Evolutionary conservation across 257 asterid species (phyloP), one percentile per base, ranked within the genome.

Genomic region (Nyctanthes arbortristis): DNA sequence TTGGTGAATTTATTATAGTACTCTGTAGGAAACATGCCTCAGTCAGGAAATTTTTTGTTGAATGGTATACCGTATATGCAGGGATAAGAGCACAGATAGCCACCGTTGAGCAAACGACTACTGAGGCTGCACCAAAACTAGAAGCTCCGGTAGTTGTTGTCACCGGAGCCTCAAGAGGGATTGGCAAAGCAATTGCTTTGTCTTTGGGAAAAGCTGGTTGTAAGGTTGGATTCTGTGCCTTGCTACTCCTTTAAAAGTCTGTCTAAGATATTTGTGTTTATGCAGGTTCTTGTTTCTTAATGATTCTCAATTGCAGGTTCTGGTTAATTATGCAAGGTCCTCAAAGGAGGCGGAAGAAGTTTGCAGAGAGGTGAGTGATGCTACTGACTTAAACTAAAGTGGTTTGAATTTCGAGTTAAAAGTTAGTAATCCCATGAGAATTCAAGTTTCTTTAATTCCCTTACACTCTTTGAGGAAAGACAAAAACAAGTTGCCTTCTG

Each of bases 101-200:
- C 7, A 64, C 89, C 2, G 57, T 79, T 52, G 91, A 87, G 68
- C 86, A 81, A 81, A 81, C 74, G 59, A 74, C 72, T 47, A 49
- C 73, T 59, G 93, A 79, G 78, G 81, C 81, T 36, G 49, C 74
- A 47, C 80, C 78, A 74, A 86, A 83, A 77, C 84, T 82, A 47
- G 96, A 91, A 75, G 84, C 93, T 64, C 93, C 99, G 14, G 96
- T 91, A 76, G 89, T 91, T 70, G 73, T 93, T 73, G 79, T 93
- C 67, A 93, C 99, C 65, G 99, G 99, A 66, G 97, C 97, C 35
- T 93, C 99, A 49, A 84, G 99, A 77, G 99, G 99, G 25, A 93
- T 93, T 4, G 99, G 99, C 12, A 93, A 78, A 85, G 94, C 97
- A 49, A 83, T 93, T 79, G 95, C 97, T 5, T 64, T 93, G 84